Conservation (phyloP, 345 rosid genomes). For the Microthlaspi erraticum region DNA sequence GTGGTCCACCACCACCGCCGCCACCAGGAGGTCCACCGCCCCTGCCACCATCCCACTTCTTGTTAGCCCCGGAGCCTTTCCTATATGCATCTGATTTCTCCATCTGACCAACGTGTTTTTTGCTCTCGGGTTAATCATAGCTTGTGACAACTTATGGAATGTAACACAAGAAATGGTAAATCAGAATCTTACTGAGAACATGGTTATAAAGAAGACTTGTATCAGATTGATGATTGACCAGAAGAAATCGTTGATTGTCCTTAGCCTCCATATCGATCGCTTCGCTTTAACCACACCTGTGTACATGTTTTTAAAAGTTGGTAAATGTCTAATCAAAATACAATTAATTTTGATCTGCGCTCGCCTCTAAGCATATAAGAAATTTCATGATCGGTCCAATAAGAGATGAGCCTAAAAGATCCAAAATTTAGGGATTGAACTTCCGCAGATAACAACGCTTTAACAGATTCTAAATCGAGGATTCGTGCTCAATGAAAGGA, state of each 20-base stretch:
- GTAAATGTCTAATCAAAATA: neutral
- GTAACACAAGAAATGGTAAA: neutral
- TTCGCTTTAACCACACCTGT: slow-evolving; percentile 45
- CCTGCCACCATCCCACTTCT: slow-evolving; percentile 86
- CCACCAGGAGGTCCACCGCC: slow-evolving; percentile 55
- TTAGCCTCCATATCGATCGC: slow-evolving; percentile 42
- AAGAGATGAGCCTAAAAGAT: too few species aligned
- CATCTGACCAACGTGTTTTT: slow-evolving; percentile 59
- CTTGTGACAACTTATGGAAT: neutral
- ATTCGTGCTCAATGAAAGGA: too few species aligned
- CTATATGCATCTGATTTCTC: slow-evolving; percentile 77
- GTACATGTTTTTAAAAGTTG: slow-evolving; percentile 5
- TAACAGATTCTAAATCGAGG: too few species aligned
- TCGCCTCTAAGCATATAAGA: too few species aligned
- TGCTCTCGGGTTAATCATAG: neutral
- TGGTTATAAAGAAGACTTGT: slow-evolving; percentile 43
- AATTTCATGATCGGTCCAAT: too few species aligned
- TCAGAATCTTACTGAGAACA: slow-evolving; percentile 36
- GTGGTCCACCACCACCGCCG: slow-evolving; percentile 55
- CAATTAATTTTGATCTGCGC: neutral
- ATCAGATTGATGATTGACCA: slow-evolving; percentile 41
- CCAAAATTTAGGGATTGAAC: too few species aligned
- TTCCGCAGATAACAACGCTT: too few species aligned
- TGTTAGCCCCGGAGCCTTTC: slow-evolving; percentile 68
- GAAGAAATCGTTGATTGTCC: slow-evolving; percentile 44